Base-by-base conservation (phyloP, 805 yeast genomes). In the Komagataella phaffii region DNA sequence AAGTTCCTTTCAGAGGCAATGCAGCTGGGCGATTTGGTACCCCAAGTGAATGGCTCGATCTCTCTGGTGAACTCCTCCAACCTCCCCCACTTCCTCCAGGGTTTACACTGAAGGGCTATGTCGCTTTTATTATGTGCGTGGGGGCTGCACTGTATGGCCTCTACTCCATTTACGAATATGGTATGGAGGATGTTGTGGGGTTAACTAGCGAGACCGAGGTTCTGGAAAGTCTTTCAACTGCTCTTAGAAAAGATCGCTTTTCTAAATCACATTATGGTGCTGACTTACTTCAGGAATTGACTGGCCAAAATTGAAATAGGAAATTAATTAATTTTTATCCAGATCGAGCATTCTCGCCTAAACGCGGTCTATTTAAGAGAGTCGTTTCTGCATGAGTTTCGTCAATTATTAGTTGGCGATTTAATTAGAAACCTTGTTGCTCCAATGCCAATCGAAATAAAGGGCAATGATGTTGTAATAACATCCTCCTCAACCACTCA, bases 71-170 rank as follows among this genome's bases (percentile, higher is more conserved):
- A 59, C 74, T 75, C 44, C 57, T 72, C 45, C 93, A 85, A 60
- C 75, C 77, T 14, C 57, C 59, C 0, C 84, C 86, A 12, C 70
- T 85, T 54, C 91, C 93, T 0, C 68, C 61, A 6, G 91, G 91
- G 0, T 85, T 85, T 67, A 83, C 90, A 0, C 45, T 64, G 6
- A 82, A 79, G 61, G 93, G 93, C 1, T 85, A 84, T 59, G 50
- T 81, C 54, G 89, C 89, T 3, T 62, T 85, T 49, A 53, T 68
- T 0, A 53, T 79, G 1, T 82, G 87, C 50, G 69, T 81, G 0
- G 18, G 75, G 0, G 66, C 73, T 36, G 91, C 85, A 1, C 21
- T 84, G 2, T 77, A 70, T 56, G 93, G 93, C 2, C 60, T 85
- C 7, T 71, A 61, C 51, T 69, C 83, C 3, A 83, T 85, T 51